Percentiles rank a stretch among this genome's conserved stretches.
Evolutionary conservation across 345 rosid species (phyloP).

Genomic region (Murraya koenigii): DNA sequence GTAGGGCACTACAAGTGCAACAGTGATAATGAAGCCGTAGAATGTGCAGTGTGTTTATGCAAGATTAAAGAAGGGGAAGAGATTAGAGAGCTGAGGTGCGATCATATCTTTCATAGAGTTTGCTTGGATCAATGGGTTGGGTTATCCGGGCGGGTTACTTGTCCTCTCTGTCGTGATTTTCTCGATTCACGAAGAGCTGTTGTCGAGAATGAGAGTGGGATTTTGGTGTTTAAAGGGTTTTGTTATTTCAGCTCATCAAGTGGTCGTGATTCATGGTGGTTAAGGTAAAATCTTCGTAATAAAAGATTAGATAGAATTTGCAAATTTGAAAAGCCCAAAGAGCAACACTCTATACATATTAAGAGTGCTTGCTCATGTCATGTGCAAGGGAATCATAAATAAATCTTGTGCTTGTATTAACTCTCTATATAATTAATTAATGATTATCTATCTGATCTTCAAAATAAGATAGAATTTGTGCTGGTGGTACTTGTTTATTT

Average conservation of each 20-base stretch:
- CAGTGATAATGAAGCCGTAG: background rate
- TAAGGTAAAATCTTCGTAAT: constrained; percentile 17
- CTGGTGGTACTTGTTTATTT: too few species aligned
- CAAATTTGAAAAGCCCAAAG: too few species aligned
- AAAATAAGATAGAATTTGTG: too few species aligned
- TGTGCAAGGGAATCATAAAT: too few species aligned
- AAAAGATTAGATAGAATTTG: too few species aligned
- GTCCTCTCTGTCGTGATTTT: constrained; percentile 40
- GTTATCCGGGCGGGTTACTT: constrained; percentile 12
- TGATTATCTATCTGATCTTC: too few species aligned
- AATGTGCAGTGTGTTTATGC: constrained; percentile 32
- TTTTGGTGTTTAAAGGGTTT: constrained; percentile 10
- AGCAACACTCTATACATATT: too few species aligned
- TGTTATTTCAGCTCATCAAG: background rate
- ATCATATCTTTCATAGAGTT: constrained; percentile 36
- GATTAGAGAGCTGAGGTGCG: constrained; percentile 29
- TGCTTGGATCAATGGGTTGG: constrained; percentile 38
- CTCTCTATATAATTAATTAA: too few species aligned
- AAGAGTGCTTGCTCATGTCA: too few species aligned
- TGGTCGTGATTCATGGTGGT: constrained; percentile 35
- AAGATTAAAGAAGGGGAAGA: constrained; percentile 28
- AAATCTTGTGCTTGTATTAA: too few species aligned
- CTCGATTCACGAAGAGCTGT: background rate
- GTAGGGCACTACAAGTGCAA: background rate
- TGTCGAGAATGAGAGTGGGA: background rate